Evolutionary conservation across 1,139 yeast species (phyloP), one percentile per base, ranked within the genome.

Genomic region (Arxiozyma bovina): DNA sequence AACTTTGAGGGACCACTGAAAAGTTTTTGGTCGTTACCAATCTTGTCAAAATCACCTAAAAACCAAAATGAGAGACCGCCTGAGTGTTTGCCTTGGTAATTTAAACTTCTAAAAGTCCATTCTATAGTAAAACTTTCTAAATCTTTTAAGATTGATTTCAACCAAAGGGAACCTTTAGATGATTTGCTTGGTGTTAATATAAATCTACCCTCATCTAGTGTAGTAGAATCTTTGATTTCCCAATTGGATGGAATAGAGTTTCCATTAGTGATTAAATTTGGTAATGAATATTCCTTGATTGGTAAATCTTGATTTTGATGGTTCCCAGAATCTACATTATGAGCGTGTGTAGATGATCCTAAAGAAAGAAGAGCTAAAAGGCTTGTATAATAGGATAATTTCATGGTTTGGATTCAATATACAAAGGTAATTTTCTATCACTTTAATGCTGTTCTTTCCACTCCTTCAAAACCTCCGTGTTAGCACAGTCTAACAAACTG

Each of bases 31-130:
- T 58, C 58, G 27, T 48, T 27, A 5, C 41, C 45, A 7, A 27
- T n/a, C 20, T 52, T 46, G 18, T 46, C 44, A 2, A 50, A 45
- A 8, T 55, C 56, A 18, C 54, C 50, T 8, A 61, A 48, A n/a
- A 82, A 63, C 80, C 84, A 82, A 44, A 83, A 52, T 5, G 62
- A 34, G 15, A 60, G n/a, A 21, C 62, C 62, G 55, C 61, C 61
- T 17, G 48, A 42, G n/a, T 54, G 48, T 50, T 66, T 62, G 0
- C 81, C 82, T 42, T 57, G 58, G 15, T 68, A 64, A 8, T 86
- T 87, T 8, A 79, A 67, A 46, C 86, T 79, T 68, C 93, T 77
- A 60, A 85, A 76, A 1, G 84, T 77, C 51, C 80, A 65, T 61
- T 85, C 90, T n/a, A 81, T 61, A 0, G 90, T 81, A 77, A 86